Evolutionary conservation across 2,329 filamentous ascomycete species (phyloP).

Genomic region (Stagonosporopsis tanaceti): DNA sequence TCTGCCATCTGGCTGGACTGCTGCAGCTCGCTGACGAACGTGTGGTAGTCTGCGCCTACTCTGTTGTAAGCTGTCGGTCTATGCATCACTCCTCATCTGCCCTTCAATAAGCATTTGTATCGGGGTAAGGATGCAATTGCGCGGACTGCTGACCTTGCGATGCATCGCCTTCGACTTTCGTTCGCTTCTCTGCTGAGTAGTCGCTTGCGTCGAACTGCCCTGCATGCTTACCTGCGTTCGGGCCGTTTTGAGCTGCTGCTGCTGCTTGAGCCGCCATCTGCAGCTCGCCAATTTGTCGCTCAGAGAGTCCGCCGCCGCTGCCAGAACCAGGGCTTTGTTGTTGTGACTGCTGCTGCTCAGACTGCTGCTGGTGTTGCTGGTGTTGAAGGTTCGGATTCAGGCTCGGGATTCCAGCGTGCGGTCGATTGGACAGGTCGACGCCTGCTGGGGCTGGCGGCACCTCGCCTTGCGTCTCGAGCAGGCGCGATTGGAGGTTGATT

Average conservation of each 20-base stretch:
- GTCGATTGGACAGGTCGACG: conserved; percentile 70
- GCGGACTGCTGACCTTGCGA: conserved; percentile 45
- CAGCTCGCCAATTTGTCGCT: conserved; percentile 49
- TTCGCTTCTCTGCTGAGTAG: conserved; percentile 46
- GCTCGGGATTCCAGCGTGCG: conserved; percentile 50
- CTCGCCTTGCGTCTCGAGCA: conserved; percentile 84
- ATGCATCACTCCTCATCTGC: conserved; percentile 34
- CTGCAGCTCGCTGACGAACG: conserved; percentile 32
- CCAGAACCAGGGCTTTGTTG: conserved; percentile 33
- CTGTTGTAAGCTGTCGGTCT: conserved; percentile 33
- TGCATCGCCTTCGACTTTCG: conserved; percentile 43
- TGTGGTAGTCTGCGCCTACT: conserved; percentile 31
- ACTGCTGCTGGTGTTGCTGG: conserved; percentile 19
- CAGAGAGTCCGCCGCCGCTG: conserved; percentile 47
- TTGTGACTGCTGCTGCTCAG: conserved; percentile 32
- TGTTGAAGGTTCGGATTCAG: conserved; percentile 30
- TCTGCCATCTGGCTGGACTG: conserved; percentile 25
- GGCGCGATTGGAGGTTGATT: conserved; percentile 83
- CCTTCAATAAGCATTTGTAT: conserved; percentile 43
- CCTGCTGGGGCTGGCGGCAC: conserved; percentile 84
- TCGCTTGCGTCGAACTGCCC: conserved; percentile 40
- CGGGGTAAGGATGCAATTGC: conserved; percentile 29
- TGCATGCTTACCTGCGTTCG: conserved; percentile 47
- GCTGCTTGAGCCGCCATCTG: conserved; percentile 50
- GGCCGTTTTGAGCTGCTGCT: conserved; percentile 44